Percentiles rank a stretch among this genome's conserved stretches.
Evolutionary conservation across 2,329 filamentous ascomycete genomes (phyloP).

Genomic region (Venturiaceae sp.): DNA sequence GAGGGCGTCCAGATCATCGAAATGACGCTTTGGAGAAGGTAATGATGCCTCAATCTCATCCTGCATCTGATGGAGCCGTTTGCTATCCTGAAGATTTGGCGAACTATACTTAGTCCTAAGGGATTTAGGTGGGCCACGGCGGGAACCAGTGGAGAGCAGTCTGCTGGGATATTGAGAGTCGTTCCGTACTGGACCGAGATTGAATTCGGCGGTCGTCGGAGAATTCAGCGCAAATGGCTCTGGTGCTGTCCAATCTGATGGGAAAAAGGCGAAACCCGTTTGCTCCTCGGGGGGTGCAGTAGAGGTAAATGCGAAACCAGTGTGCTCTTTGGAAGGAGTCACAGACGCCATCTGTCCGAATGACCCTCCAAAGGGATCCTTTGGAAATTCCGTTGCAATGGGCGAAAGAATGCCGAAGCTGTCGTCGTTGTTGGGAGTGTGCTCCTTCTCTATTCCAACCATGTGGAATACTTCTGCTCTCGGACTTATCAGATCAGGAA

Average conservation of each 20-base stretch:
- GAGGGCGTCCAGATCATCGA: conserved; percentile 40
- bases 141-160: not conserved
- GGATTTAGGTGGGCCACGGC: not conserved
- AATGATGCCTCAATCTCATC: conserved; percentile 27
- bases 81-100: conserved; percentile 27
- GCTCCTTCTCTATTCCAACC: conserved; percentile 16
- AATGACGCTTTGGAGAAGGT: conserved; percentile 10
- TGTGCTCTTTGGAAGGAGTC: not conserved
- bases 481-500: conserved; percentile 24
- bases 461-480: conserved; percentile 25
- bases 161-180: not conserved
- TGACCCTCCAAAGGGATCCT: conserved; percentile 15
- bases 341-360: not conserved
- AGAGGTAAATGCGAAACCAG: not conserved
- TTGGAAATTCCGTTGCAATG: conserved; percentile 30
- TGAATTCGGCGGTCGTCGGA: not conserved
- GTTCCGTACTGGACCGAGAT: not conserved
- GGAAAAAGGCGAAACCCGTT: conserved; percentile 2
- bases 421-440: conserved; percentile 20
- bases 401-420: conserved; percentile 28
- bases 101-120: conserved; percentile 28
- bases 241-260: not conserved
- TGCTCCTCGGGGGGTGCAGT: not conserved
- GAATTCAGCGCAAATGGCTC: conserved; percentile 1
- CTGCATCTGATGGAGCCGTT: conserved; percentile 27